Base-by-base conservation (phyloP, 2,329 filamentous ascomycete species). In the Colletotrichum agaves region DNA sequence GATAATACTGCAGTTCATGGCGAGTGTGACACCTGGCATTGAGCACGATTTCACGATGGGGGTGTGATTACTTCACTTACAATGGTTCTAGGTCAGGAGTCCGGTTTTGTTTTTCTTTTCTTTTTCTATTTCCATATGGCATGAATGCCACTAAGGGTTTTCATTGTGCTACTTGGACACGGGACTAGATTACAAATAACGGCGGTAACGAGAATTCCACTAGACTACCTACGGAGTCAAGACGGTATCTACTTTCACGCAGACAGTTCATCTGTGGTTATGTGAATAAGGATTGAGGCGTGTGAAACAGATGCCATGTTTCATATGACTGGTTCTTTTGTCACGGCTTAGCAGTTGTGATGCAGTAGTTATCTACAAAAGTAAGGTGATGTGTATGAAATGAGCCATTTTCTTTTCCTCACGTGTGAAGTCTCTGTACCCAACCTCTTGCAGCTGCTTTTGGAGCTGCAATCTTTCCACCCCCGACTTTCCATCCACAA, bases 31-130 rank as follows among this genome's bases (percentile, higher is more conserved):
- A 15, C 96, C 96, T 5, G 94, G 94, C 53, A 98, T 99, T 79
- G 95, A 98, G 81, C 93, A 98, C 79, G 95, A 98, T 78, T 98
- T 97, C 78, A 98, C 95, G 1, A 98, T 98, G 94, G 93, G 93
- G 5, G 90, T 97, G 43, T 97, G 84, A 84, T 47, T 39, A 37
- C 21, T 15, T 10, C 17, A 4, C 23, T 31, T 7, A 8, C 23
- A 46, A 46, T 31, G 44, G 55, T 27, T 33, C 61, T 41, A 15
- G 39, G n/a, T 43, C 50, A 12, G 37, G 61, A 35, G 41, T 63
- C 27, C n/a, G 31, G n/a, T n/a, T n/a, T n/a, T 27, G 27, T 27
- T 21, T 47, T 17, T 8, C 33, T 59, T 35, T 12, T n/a, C 4
- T 3, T 23, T 23, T 23, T 5, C 8, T n/a, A n/a, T 27, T 27